Evolutionary conservation across 176 grass and related monocot genomes (phyloP).

Genomic region (Neostapfia colusana): DNA sequence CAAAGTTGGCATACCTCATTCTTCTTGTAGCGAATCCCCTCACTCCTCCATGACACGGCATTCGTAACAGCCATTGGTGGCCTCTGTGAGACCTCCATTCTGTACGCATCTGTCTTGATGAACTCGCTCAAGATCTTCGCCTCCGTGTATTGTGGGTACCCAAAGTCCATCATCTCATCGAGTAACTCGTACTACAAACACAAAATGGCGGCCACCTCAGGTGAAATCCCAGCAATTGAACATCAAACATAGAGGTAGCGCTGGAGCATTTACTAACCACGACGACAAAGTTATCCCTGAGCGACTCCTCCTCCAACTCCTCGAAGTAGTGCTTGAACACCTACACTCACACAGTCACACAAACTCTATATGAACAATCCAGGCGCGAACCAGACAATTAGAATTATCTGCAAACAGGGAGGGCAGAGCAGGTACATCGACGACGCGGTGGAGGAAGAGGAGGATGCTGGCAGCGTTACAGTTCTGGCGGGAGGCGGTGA

Average conservation of each 20-base stretch:
- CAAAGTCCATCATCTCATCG: constrained; percentile 99
- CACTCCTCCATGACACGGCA: constrained; percentile 96
- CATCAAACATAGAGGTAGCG: neutral
- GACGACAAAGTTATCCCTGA: constrained; percentile 99
- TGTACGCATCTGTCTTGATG: constrained; percentile 96
- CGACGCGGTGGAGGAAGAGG: constrained; percentile 85
- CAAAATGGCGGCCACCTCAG: neutral
- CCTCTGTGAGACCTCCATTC: constrained; percentile 92
- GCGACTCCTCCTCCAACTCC: constrained; percentile 92
- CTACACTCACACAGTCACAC: constrained; percentile 48
- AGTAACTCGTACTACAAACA: constrained; percentile 81
- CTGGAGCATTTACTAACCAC: constrained; percentile 56
- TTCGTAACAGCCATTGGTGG: constrained; percentile 98
- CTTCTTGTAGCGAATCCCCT: constrained; percentile 99
- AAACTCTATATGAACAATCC: neutral
- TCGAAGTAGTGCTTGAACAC: constrained; percentile 99
- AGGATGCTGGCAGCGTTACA: constrained; percentile 95
- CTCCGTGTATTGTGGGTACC: constrained; percentile 96
- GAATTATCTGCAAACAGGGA: neutral
- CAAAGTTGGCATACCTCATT: constrained; percentile 64
- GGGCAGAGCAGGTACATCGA: constrained; percentile 56
- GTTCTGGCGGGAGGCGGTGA: constrained; percentile 93
- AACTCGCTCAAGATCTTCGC: constrained; percentile 98
- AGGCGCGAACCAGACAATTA: neutral
- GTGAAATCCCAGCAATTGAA: neutral